phyloP scores from a whole-genome alignment of 1,284 basidiomycete genomes.

The Heterobasidion irregulare region DNA sequence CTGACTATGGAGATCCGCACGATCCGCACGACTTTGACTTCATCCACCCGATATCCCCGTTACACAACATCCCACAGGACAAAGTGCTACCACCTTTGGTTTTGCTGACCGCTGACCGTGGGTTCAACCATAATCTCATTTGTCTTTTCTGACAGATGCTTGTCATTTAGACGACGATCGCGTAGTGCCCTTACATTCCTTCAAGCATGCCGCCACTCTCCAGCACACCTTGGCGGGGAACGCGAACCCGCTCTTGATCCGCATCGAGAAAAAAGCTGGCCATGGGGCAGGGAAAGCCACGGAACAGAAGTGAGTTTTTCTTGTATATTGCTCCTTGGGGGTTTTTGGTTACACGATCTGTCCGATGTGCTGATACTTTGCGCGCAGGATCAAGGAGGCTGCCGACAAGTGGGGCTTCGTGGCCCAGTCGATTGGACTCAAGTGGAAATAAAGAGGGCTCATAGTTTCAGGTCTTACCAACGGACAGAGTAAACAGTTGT shows the following conservation, averaged over 20 bases:
- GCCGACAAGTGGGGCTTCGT: slow-evolving; percentile 75
- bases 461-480: not conserved
- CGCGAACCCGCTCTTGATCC: slow-evolving; percentile 60
- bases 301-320: slow-evolving; percentile 46
- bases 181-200: slow-evolving; percentile 75
- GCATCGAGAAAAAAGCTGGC: slow-evolving; percentile 74
- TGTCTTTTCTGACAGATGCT: not conserved
- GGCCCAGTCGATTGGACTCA: slow-evolving; percentile 52
- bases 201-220: slow-evolving; percentile 70
- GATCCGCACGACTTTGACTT: slow-evolving; percentile 75
- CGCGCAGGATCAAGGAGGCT: slow-evolving; percentile 57
- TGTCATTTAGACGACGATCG: slow-evolving; percentile 63
- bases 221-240: slow-evolving; percentile 60
- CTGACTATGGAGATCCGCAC: slow-evolving; percentile 79
- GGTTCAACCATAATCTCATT: slow-evolving; percentile 18
- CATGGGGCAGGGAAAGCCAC: slow-evolving; percentile 79
- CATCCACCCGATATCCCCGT: slow-evolving; percentile 68
- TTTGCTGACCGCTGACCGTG: slow-evolving; percentile 73
- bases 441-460: slow-evolving; percentile 15
- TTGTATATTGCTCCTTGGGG: not conserved
- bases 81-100: slow-evolving; percentile 59
- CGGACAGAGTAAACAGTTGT: too few species aligned
- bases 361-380: not conserved
- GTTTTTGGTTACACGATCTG: not conserved
- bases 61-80: slow-evolving; percentile 64